Percentiles rank a stretch among this genome's conserved stretches.
These are phyloP conservation scores for Dendrocalamus sinicus DNA, from an alignment of 176 grass and related monocot genomes.

Conservation along the genomic window DNA sequence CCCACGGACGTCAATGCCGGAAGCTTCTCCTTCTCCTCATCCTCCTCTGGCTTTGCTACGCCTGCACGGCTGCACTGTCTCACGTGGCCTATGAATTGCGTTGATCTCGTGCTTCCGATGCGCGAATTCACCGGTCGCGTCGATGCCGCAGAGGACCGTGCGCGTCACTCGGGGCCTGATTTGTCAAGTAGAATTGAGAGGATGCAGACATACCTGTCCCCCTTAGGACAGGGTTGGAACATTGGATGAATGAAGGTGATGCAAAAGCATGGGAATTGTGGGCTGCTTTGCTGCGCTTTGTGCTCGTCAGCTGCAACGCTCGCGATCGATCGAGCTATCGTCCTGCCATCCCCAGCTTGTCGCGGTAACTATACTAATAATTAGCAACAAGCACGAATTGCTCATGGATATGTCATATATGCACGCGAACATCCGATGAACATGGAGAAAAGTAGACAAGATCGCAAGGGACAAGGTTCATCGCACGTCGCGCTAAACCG, in stretches of 20 bases:
- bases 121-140: background rate
- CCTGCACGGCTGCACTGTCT: background rate
- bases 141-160: background rate
- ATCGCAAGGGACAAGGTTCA: conserved; percentile 6
- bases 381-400: background rate
- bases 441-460: background rate
- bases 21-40: conserved; percentile 31
- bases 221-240: background rate
- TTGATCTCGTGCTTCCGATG: conserved; percentile 5
- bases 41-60: too few relatives aligned
- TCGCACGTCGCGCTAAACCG: background rate
- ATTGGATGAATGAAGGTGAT: background rate
- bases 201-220: conserved; percentile 3
- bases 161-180: background rate
- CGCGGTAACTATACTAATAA: background rate
- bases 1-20: conserved; percentile 23
- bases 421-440: background rate
- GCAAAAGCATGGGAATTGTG: conserved; percentile 26
- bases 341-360: conserved; percentile 15
- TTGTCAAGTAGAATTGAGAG: conserved; percentile 34
- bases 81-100: background rate
- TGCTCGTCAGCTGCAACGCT: conserved; percentile 36
- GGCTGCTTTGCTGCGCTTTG: background rate
- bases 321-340: background rate
- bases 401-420: background rate